A percentile compares a stretch with the other conserved stretches of the same genome.
Conservation (phyloP, 345 rosid species). For the Crucihimalaya himalaica region DNA sequence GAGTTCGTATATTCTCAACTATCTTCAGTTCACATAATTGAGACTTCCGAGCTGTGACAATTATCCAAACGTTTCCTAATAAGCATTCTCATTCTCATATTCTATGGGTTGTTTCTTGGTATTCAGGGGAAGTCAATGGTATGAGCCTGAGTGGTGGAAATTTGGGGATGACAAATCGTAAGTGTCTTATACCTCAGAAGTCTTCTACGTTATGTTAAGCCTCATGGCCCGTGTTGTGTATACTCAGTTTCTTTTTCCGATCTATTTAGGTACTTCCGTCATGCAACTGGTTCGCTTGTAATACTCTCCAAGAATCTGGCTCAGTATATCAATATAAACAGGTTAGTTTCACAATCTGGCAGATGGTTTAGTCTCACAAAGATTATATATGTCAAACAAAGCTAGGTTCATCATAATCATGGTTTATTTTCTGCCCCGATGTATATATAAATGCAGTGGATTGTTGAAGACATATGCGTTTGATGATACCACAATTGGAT, state of each 20-base stretch:
- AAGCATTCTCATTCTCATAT: constrained; percentile 11
- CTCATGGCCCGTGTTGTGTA: background rate
- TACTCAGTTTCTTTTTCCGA: constrained; percentile 20
- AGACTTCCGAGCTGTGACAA: background rate
- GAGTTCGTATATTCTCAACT: constrained; percentile 50
- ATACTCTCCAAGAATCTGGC: constrained; percentile 89
- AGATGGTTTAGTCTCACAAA: background rate
- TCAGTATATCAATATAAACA: constrained; percentile 83
- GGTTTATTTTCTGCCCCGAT: background rate
- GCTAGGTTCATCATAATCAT: background rate
- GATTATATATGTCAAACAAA: constrained; percentile 3
- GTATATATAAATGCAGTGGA: constrained; percentile 60
- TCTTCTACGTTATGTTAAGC: constrained; percentile 20
- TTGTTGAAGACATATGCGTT: constrained; percentile 81
- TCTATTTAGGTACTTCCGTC: constrained; percentile 82
- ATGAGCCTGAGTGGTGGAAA: constrained; percentile 99
- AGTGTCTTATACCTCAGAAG: constrained; percentile 40
- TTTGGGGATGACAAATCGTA: constrained; percentile 96
- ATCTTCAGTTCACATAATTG: constrained; percentile 6
- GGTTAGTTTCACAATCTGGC: constrained; percentile 46
- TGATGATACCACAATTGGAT: constrained; percentile 86
- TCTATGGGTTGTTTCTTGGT: constrained; percentile 26
- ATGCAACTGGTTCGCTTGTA: constrained; percentile 73
- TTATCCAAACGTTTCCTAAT: background rate
- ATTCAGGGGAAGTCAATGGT: constrained; percentile 91